Conservation (phyloP, 2,329 filamentous ascomycete species). For the Microdochium bolleyi region DNA sequence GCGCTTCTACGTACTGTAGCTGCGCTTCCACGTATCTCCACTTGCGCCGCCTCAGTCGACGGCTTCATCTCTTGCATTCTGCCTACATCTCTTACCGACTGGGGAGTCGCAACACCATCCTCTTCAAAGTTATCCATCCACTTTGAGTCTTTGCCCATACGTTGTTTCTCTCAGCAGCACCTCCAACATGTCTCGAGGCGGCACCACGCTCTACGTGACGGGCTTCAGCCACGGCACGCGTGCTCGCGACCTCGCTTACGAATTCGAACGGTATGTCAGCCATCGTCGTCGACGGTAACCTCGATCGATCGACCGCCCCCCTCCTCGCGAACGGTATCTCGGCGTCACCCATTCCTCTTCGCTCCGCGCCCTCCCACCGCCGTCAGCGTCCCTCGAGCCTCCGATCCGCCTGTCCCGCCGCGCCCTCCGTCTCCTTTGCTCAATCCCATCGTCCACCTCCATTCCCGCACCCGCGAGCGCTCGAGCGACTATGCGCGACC, state of each 20-base stretch:
- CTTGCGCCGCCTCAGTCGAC: background rate
- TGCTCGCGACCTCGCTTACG: slow-evolving; percentile 98
- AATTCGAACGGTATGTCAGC: slow-evolving; percentile 99
- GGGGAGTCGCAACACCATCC: background rate
- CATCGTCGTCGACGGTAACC: slow-evolving; percentile 41
- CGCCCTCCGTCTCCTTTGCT: slow-evolving; percentile 3
- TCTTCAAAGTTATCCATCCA: background rate
- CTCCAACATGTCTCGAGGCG: slow-evolving; percentile 75
- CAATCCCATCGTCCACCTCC: slow-evolving; percentile 9
- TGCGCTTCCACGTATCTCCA: background rate
- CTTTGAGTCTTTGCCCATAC: background rate
- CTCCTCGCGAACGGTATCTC: slow-evolving; percentile 35
- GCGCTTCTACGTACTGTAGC: background rate
- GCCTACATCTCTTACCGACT: background rate
- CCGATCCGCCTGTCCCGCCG: slow-evolving; percentile 9
- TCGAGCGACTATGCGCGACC: background rate
- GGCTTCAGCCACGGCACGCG: slow-evolving; percentile 98
- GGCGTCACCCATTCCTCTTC: slow-evolving; percentile 24
- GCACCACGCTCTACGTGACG: slow-evolving; percentile 94
- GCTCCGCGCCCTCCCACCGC: slow-evolving; percentile 19
- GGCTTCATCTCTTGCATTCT: background rate
- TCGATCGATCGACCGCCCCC: slow-evolving; percentile 28
- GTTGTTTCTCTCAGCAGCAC: slow-evolving; percentile 1
- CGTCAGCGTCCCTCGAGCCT: slow-evolving; percentile 11
- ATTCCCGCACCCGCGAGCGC: background rate